These are phyloP conservation scores for Panus rudis DNA, from an alignment of 768 basidiomycete species.

Conservation along the genomic window DNA sequence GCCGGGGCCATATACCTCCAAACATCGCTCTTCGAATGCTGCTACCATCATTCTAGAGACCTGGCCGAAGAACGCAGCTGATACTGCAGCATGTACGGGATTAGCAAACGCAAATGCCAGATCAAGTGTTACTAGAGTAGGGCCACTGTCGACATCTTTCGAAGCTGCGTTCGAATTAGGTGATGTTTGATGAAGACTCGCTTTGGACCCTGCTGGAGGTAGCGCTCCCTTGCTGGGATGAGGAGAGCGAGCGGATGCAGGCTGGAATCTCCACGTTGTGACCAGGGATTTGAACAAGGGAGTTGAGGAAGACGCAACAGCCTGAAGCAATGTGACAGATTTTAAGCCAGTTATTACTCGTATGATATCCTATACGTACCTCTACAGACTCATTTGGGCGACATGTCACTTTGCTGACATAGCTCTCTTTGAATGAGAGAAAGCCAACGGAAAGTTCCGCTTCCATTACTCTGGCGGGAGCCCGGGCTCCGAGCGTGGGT, in stretches of 20 bases:
- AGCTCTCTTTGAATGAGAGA: conserved; percentile 79
- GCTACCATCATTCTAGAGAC: conserved; percentile 85
- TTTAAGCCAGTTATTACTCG: conserved; percentile 2
- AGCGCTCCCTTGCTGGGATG: conserved; percentile 24
- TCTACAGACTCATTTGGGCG: conserved; percentile 71
- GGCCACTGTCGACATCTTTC: conserved; percentile 23
- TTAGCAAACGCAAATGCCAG: conserved; percentile 83
- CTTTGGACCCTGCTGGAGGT: conserved; percentile 1
- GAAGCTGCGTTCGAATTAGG: neutral
- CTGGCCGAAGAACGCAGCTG: conserved; percentile 78
- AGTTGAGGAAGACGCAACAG: conserved; percentile 62
- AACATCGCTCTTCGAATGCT: conserved; percentile 86
- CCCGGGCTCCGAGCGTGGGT: conserved; percentile 27
- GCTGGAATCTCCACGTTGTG: conserved; percentile 70
- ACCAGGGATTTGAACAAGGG: conserved; percentile 67
- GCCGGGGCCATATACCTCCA: conserved; percentile 57
- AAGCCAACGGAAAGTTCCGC: conserved; percentile 89
- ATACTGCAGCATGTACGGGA: conserved; percentile 79
- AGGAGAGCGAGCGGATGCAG: conserved; percentile 38
- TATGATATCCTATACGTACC: conserved; percentile 49
- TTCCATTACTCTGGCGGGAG: conserved; percentile 47
- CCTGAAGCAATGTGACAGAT: conserved; percentile 34
- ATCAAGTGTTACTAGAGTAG: conserved; percentile 82
- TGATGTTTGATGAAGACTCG: neutral
- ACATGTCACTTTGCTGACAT: conserved; percentile 79